These are phyloP conservation scores for Cladosporium halotolerans DNA, from an alignment of 2,329 filamentous ascomycete species.

Conservation along the genomic window DNA sequence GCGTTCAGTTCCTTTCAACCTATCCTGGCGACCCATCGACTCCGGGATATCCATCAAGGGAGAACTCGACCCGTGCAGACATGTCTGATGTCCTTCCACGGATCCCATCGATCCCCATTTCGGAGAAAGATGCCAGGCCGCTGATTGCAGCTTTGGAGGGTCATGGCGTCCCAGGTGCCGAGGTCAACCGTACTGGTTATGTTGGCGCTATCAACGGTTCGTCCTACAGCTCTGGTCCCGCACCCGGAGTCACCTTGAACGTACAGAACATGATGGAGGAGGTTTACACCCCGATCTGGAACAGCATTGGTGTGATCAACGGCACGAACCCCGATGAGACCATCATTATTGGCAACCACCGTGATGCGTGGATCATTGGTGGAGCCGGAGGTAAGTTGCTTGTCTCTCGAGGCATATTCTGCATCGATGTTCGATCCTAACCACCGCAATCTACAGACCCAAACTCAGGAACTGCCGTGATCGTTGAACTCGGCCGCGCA, in stretches of 20 bases:
- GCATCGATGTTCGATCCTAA: not conserved
- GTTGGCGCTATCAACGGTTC: conserved; percentile 64
- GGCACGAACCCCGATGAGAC: conserved; percentile 55
- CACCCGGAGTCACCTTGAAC: conserved; percentile 64
- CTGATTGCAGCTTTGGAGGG: conserved; percentile 78
- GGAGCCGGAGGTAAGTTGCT: conserved; percentile 31
- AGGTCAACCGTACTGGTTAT: conserved; percentile 52
- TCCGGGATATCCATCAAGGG: conserved; percentile 79
- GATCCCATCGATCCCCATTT: conserved; percentile 83
- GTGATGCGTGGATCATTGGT: conserved; percentile 50
- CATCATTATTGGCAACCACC: conserved; percentile 48
- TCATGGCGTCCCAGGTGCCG: conserved; percentile 56
- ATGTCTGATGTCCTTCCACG: conserved; percentile 59
- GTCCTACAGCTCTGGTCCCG: conserved; percentile 70
- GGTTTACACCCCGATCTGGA: conserved; percentile 73
- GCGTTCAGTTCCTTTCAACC: conserved; percentile 56
- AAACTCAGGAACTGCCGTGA: conserved; percentile 45
- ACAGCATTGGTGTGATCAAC: conserved; percentile 63
- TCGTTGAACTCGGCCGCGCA: conserved; percentile 46
- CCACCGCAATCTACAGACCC: conserved; percentile 37
- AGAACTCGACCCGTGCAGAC: conserved; percentile 65
- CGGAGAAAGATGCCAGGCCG: conserved; percentile 72
- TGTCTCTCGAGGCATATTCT: not conserved
- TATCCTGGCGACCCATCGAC: conserved; percentile 66
- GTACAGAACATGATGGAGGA: conserved; percentile 76